Evolutionary conservation across 2,329 filamentous ascomycete species (phyloP), one percentile per base, ranked within the genome.

Genomic region (Sporothrix pseudoabietina): DNA sequence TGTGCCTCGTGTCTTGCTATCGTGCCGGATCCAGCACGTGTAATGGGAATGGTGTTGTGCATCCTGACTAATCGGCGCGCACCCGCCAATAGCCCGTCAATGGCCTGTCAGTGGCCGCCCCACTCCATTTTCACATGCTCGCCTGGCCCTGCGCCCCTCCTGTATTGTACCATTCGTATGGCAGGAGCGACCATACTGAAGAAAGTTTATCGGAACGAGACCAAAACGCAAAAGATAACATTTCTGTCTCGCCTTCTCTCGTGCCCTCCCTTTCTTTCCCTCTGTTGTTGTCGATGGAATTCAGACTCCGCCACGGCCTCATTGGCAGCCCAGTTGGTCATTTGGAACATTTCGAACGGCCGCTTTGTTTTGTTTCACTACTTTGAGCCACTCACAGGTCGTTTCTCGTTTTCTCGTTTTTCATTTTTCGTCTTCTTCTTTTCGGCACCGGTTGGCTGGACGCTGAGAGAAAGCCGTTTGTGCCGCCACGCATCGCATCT

Each of bases 81-180:
- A 22, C 22, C 16, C 12, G 26, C 4, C 14, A 6, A 10, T 59
- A 14, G 30, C 55, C 44, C 8, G 35, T 35, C 35, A 35, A 35
- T 35, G 35, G 35, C 35, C 35, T n/a, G n/a, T n/a, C n/a, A n/a
- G n/a, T n/a, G n/a, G 26, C 26, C 9, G 49, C 44, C 69, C 69
- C 70, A 71, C 71, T 69, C 22, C 30, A 66, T 55, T 66, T 72
- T 72, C 71, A 72, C 71, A 72, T 72, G 71, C 71, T 66, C 57
- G 70, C 30, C 19, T 26, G 39, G 61, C 39, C 61, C 61, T 66
- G 61, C 39, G 39, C 39, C 61, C 39, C 39, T 44, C 61, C 30
- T 59, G 55, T 35, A 30, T 26, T 35, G 54, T 12, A 41, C 3
- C 16, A 19, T 12, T 54, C 10, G 9, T 22, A 52, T 19, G 19